Base-by-base conservation (phyloP, 1,284 basidiomycete species). In the Rhodotorula sp. region DNA sequence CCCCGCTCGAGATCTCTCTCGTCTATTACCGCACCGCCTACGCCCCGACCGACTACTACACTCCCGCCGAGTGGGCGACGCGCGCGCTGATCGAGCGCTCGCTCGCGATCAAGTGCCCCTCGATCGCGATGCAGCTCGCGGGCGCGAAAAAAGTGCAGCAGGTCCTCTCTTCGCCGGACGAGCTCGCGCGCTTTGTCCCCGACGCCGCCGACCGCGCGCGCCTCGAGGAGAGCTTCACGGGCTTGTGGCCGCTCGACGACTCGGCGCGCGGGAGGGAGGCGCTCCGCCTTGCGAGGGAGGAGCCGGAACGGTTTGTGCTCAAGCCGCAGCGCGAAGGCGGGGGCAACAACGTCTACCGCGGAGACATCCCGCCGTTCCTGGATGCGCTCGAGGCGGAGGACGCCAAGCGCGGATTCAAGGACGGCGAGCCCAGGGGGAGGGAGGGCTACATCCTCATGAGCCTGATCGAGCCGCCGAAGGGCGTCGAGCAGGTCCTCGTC, bases 321-420 rank as follows among this genome's bases (percentile, higher is more conserved):
- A 98, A 99, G 81, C 96, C 96, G 0, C 95, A 98, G 81, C 87
- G 95, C 25, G 93, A 99, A 84, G 96, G 97, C 8, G 96, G 97
- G 0, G 96, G 96, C 5, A 97, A 99, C 81, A 99, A 99, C 79
- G 87, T 98, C 41, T 99, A 98, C 83, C 90, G 91, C 65, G 82
- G 83, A 7, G 88, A 90, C 62, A 97, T 98, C 66, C 91, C 91
- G 0, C 77, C 84, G 0, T 93, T 93, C 81, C 84, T 97, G 4
- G 86, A 88, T 10, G 78, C 80, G 2, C 84, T 97, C 4, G 82
- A 84, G 57, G 88, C 90, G 79, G 85, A 88, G 13, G 84, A 86
- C 57, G 3, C 9, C 12, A 10, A 8, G 23, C 45, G 44, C 25
- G 57, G 44, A 17, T 17, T 21, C 7, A 44, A 16, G 23, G 56